These are phyloP conservation scores for Capsicum pubescens DNA, from an alignment of 257 asterid species.

Conservation along the genomic window DNA sequence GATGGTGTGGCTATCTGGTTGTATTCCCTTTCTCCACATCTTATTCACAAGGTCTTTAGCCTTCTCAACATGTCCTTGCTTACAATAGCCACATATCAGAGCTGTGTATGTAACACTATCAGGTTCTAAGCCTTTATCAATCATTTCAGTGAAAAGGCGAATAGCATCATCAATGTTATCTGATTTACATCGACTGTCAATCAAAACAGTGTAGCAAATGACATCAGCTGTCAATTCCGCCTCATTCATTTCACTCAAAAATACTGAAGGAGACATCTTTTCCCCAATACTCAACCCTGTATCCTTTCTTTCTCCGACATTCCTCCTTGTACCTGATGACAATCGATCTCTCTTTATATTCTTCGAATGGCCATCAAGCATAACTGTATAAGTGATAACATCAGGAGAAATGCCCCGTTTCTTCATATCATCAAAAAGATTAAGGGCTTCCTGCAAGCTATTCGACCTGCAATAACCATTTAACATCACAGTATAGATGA, in stretches of 20 bases:
- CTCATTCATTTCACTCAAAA: constrained; percentile 56
- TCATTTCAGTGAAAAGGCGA: constrained; percentile 64
- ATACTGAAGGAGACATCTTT: constrained; percentile 34
- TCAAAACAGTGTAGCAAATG: constrained; percentile 68
- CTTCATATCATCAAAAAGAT: constrained; percentile 69
- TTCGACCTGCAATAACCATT: constrained; percentile 75
- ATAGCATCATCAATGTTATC: constrained; percentile 65
- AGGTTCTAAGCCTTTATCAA: constrained; percentile 66
- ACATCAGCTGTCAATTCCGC: constrained; percentile 62
- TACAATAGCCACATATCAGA: constrained; percentile 71
- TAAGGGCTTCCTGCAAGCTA: constrained; percentile 53
- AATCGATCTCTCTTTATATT: constrained; percentile 37
- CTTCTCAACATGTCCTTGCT: constrained; percentile 54
- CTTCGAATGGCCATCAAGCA: constrained; percentile 69
- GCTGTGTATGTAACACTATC: constrained; percentile 68
- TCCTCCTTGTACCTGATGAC: constrained; percentile 29
- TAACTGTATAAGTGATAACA: constrained; percentile 66
- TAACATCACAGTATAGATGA: constrained; percentile 71
- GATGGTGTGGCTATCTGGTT: constrained; percentile 44
- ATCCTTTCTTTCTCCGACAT: not conserved
- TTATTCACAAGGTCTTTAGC: constrained; percentile 56
- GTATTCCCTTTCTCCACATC: constrained; percentile 61
- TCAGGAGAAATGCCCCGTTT: constrained; percentile 70
- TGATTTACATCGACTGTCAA: constrained; percentile 73
- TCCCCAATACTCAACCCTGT: constrained; percentile 1